Evolutionary conservation across 371 early-diverging fungal species (phyloP).

Genomic region (Apophysomyces sp.): DNA sequence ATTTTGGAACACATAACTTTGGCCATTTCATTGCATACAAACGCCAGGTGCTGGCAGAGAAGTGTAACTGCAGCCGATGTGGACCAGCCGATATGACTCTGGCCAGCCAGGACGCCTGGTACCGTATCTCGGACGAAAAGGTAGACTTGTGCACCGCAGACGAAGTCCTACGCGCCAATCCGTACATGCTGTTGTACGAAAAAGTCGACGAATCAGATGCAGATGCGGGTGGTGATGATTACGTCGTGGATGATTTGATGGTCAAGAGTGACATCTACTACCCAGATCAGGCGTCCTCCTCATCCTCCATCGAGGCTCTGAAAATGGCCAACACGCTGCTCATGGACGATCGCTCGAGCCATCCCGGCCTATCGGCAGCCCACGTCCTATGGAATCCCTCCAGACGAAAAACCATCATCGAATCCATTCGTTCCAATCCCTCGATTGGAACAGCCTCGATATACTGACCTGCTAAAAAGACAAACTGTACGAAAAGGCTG

Average conservation of each 20-base stretch:
- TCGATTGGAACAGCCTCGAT: not conserved
- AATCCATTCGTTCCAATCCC: not conserved
- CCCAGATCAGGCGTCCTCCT: slow-evolving; percentile 6
- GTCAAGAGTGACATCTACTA: not conserved
- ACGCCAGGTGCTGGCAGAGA: slow-evolving; percentile 44
- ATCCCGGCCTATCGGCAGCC: not conserved
- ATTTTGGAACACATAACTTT: slow-evolving; percentile 81
- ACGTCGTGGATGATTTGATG: slow-evolving; percentile 4
- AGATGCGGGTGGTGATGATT: not conserved
- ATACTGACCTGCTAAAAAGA: not conserved
- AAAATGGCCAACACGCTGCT: slow-evolving; percentile 29
- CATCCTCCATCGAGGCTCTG: slow-evolving; percentile 23
- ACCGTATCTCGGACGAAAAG: slow-evolving; percentile 83
- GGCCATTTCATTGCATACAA: slow-evolving; percentile 95
- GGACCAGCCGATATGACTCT: not conserved
- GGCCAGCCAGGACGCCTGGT: slow-evolving; percentile 36
- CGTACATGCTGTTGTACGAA: slow-evolving; percentile 92
- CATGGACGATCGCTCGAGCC: slow-evolving; percentile 11
- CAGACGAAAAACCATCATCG: not conserved
- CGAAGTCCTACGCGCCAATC: slow-evolving; percentile 71
- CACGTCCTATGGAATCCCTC: not conserved
- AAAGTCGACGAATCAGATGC: slow-evolving; percentile 4
- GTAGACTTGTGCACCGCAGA: slow-evolving; percentile 70
- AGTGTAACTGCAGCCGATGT: slow-evolving; percentile 34
- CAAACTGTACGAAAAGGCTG: not conserved